Evolutionary conservation across 768 basidiomycete genomes (phyloP).

Genomic region (Panaeolus cyanescens): DNA sequence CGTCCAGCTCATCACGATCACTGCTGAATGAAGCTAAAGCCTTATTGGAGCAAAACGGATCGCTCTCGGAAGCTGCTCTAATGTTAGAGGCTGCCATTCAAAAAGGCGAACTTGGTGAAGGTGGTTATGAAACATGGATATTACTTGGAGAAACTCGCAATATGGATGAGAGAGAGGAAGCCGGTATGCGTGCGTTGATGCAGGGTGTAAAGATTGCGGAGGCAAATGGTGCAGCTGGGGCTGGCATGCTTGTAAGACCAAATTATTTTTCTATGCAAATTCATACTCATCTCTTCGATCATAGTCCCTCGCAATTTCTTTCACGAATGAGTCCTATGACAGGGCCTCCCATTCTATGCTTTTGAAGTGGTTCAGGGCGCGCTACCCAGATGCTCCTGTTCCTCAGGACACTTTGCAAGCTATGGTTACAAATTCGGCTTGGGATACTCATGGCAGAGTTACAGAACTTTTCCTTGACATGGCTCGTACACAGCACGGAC

Average conservation of each 20-base stretch:
- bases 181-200: constrained; percentile 76
- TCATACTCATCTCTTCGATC: background rate
- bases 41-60: constrained; percentile 77
- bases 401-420: constrained; percentile 58
- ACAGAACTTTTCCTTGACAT: constrained; percentile 83
- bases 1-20: constrained; percentile 42
- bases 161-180: constrained; percentile 88
- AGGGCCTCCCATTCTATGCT: constrained; percentile 84
- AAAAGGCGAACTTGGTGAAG: constrained; percentile 76
- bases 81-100: constrained; percentile 92
- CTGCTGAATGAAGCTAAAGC: constrained; percentile 75
- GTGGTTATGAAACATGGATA: constrained; percentile 90
- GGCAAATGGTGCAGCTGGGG: constrained; percentile 59
- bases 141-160: constrained; percentile 86
- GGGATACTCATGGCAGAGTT: constrained; percentile 81
- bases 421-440: constrained; percentile 58
- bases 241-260: constrained; percentile 71
- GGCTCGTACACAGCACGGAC: constrained; percentile 79
- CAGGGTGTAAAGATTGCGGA: constrained; percentile 74
- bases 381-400: constrained; percentile 58
- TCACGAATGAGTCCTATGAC: constrained; percentile 93
- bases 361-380: constrained; percentile 78
- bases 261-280: background rate
- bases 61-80: constrained; percentile 83
- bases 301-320: constrained; percentile 93